These are phyloP conservation scores for Aspergillus kassunensis DNA, from an alignment of 495 filamentous ascomycete genomes.

Conservation along the genomic window DNA sequence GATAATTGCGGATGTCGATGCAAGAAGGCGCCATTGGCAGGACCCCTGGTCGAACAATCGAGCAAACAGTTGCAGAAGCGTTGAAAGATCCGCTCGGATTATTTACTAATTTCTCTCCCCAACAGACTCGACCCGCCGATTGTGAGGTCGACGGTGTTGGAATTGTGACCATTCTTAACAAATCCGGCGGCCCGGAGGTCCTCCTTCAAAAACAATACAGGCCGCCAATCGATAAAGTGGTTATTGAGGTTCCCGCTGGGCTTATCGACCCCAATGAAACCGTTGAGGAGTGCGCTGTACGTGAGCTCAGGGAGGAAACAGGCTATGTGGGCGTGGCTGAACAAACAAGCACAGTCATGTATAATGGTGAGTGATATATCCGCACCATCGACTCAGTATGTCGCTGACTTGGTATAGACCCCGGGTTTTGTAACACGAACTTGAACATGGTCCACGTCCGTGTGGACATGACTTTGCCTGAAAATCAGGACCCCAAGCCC, in stretches of 20 bases:
- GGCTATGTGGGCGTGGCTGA: slow-evolving; percentile 74
- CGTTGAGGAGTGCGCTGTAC: slow-evolving; percentile 70
- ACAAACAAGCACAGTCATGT: slow-evolving; percentile 74
- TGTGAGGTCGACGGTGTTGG: slow-evolving; percentile 84
- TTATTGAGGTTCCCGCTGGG: slow-evolving; percentile 83
- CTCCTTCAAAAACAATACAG: slow-evolving; percentile 86
- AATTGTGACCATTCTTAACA: slow-evolving; percentile 81
- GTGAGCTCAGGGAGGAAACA: slow-evolving; percentile 93
- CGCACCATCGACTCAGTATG: neutral
- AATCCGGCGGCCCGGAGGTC: slow-evolving; percentile 65
- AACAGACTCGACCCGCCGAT: slow-evolving; percentile 58
- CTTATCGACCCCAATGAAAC: slow-evolving; percentile 80
- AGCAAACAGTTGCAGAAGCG: too few relatives aligned
- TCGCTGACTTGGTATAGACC: slow-evolving; percentile 36
- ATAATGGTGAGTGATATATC: slow-evolving; percentile 59
- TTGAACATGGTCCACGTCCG: slow-evolving; percentile 76
- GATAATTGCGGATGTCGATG: too few relatives aligned
- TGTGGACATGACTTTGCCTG: slow-evolving; percentile 67
- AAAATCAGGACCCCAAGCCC: slow-evolving; percentile 66
- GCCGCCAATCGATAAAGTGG: slow-evolving; percentile 72
- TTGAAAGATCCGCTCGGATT: slow-evolving; percentile 2
- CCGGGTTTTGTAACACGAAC: slow-evolving; percentile 87
- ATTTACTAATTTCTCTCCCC: slow-evolving; percentile 1
- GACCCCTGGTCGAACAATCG: neutral
- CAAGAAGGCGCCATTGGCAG: too few relatives aligned